Conservation (phyloP, 345 rosid species). For the Erucastrum elatum region DNA sequence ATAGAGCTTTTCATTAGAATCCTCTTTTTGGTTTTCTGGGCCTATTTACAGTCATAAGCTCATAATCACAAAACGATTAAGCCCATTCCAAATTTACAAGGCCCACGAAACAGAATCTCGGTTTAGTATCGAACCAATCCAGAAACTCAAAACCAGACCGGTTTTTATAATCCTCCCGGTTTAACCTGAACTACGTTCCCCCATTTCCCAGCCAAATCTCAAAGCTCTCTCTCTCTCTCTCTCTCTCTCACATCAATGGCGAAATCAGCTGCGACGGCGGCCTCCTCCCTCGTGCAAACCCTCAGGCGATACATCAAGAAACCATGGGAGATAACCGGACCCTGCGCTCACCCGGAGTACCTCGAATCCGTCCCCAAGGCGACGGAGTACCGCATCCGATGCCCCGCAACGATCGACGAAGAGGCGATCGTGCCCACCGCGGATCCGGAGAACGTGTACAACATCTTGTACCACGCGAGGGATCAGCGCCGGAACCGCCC, state of each 20-base stretch:
- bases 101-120: neutral
- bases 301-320: slow-evolving; percentile 73
- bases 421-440: slow-evolving; percentile 69
- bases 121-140: neutral
- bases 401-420: slow-evolving; percentile 68
- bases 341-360: slow-evolving; percentile 90
- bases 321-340: slow-evolving; percentile 97
- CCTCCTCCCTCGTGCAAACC: slow-evolving; percentile 56
- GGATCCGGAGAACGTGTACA: slow-evolving; percentile 81
- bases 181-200: neutral
- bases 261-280: slow-evolving; percentile 51
- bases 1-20: too few relatives aligned
- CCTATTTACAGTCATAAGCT: neutral
- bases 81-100: neutral
- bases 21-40: too few relatives aligned
- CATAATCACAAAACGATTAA: neutral
- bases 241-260: slow-evolving; percentile 55
- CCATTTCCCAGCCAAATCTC: slow-evolving; percentile 20
- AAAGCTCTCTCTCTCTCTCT: slow-evolving; percentile 37
- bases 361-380: slow-evolving; percentile 54
- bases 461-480: slow-evolving; percentile 72
- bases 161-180: neutral
- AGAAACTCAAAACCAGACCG: neutral
- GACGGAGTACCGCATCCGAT: slow-evolving; percentile 65
- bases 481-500: slow-evolving; percentile 95